phyloP scores from a whole-genome alignment of 2,329 filamentous ascomycete species.

The Dactylella cylindrospora region DNA sequence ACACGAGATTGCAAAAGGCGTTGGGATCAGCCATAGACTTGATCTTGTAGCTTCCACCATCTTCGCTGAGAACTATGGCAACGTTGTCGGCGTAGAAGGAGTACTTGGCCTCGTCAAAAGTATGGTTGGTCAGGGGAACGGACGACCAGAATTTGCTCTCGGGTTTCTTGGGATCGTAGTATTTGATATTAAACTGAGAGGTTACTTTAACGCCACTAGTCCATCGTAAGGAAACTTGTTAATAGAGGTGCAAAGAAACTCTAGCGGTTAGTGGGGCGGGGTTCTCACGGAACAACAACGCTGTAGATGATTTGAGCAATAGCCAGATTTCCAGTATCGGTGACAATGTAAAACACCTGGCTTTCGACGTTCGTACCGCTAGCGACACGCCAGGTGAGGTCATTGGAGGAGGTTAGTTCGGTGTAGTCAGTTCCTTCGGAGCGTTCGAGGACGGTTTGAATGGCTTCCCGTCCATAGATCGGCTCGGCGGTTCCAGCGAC shows the following conservation, averaged over 20 bases:
- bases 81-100: conserved; percentile 85
- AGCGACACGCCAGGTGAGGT: conserved; percentile 79
- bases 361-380: conserved; percentile 90
- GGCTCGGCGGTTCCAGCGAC: conserved; percentile 96
- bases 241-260: not conserved
- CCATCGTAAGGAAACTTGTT: conserved; percentile 9
- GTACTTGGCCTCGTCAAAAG: conserved; percentile 80
- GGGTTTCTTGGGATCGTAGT: conserved; percentile 69
- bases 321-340: conserved; percentile 73
- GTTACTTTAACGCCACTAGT: conserved; percentile 82
- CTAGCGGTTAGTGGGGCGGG: not conserved
- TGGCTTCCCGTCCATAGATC: conserved; percentile 85
- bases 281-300: conserved; percentile 66
- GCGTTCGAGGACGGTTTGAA: conserved; percentile 82
- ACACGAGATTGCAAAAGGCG: conserved; percentile 80
- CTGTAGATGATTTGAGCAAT: conserved; percentile 95
- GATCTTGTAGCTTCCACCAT: conserved; percentile 79
- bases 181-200: conserved; percentile 89
- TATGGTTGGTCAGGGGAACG: conserved; percentile 73
- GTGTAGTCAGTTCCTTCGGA: conserved; percentile 62
- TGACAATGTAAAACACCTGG: conserved; percentile 86
- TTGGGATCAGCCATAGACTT: conserved; percentile 83
- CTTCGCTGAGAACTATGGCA: conserved; percentile 80
- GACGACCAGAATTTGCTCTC: conserved; percentile 78
- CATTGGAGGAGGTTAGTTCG: conserved; percentile 71